Evolutionary conservation across 1,284 basidiomycete genomes (phyloP), one percentile per base, ranked within the genome.

Genomic region (Phylloboletellus chloephorus): DNA sequence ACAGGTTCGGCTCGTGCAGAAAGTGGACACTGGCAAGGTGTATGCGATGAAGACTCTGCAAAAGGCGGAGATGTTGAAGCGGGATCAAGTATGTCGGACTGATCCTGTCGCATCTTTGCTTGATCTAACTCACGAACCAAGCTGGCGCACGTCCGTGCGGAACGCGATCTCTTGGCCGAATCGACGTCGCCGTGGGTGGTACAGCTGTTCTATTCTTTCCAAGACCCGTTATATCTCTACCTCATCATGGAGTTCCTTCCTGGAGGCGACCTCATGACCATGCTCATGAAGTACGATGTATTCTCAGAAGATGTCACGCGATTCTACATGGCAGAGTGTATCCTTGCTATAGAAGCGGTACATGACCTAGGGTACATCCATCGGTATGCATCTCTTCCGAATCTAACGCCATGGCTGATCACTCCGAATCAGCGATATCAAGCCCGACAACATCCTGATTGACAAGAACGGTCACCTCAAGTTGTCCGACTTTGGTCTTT

Each of bases 261-360:
- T 21, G 95, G 95, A 32, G 95, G 95, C 16, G 95, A 98, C 65
- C 72, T 98, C 47, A 98, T 98, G 95, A 88, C 85, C 25, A 98
- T 98, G 95, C 73, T 98, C 51, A 98, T 98, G 84, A 98, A 98
- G 67, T 98, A 98, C 67, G 95, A 98, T 64, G 91, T 95, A 1
- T 98, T 98, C 68, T 92, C 90, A 7, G 95, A 98, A 65, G 95
- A 98, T 61, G 95, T 98, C 26, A 96, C 93, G 23, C 83, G 96
- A 43, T 98, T 98, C 69, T 98, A 98, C 68, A 97, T 98, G 81
- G 95, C 95, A 30, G 95, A 98, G 67, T 97, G 93, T 63, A 92
- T 98, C 41, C 74, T 98, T 23, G 95, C 95, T 15, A 94, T 98
- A 48, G 95, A 98, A 64, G 95, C 94, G 1, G 95, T 98, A 2